phyloP scores from a whole-genome alignment of 1,284 basidiomycete species.

The Phenoliferia sp. region DNA sequence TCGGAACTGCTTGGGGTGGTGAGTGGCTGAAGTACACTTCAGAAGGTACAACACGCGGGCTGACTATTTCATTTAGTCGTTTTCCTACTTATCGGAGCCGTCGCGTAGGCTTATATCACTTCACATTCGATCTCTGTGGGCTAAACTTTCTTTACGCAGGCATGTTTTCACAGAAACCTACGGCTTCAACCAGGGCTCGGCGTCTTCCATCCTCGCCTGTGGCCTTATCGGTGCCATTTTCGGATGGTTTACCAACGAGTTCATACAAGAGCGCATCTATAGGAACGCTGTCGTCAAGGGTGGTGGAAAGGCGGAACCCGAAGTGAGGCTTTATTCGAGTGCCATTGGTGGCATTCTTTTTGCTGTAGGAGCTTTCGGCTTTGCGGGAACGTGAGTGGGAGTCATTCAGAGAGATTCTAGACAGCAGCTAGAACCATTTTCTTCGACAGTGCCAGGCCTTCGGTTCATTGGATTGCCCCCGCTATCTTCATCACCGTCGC shows the following conservation, averaged over 20 bases:
- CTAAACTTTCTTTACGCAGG: background rate
- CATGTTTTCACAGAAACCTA: constrained; percentile 34
- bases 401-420: background rate
- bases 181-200: constrained; percentile 22
- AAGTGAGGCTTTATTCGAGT: constrained; percentile 45
- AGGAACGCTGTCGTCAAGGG: constrained; percentile 30
- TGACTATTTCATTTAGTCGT: constrained; percentile 32
- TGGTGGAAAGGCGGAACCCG: constrained; percentile 45
- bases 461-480: constrained; percentile 11
- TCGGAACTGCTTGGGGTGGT: constrained; percentile 2
- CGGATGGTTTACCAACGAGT: background rate
- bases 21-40: background rate
- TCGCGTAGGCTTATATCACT: constrained; percentile 1
- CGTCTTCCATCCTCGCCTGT: constrained; percentile 27
- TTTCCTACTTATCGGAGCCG: constrained; percentile 28
- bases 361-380: constrained; percentile 35
- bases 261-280: constrained; percentile 23
- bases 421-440: too few relatives aligned
- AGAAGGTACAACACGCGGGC: background rate
- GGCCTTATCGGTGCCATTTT: constrained; percentile 56
- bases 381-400: constrained; percentile 15
- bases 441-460: constrained; percentile 24
- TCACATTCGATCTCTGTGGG: background rate
- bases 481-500: background rate
- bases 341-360: constrained; percentile 42